Evolutionary conservation across 306 rosid species (phyloP).

Genomic region (Cicer arietinum): DNA sequence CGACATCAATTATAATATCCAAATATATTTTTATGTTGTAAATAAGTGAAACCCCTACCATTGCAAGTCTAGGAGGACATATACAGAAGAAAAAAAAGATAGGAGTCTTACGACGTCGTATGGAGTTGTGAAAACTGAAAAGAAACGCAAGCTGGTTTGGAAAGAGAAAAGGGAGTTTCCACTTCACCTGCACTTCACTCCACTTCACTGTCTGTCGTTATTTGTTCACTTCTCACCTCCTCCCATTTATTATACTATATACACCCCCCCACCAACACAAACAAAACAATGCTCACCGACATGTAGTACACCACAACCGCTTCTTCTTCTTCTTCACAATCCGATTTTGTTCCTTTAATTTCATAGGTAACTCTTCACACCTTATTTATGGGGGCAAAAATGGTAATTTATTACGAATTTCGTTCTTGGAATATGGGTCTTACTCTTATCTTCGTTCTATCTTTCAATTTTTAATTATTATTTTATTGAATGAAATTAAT

Average conservation of each 20-base stretch:
- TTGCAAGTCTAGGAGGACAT: too few species aligned
- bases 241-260: neutral
- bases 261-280: neutral
- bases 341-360: slow-evolving; percentile 30
- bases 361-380: slow-evolving; percentile 46
- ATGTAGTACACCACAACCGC: slow-evolving; percentile 28
- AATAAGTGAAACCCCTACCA: too few species aligned
- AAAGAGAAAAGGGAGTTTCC: slow-evolving; percentile 13
- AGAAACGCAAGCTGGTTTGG: neutral
- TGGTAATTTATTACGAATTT: slow-evolving; percentile 36
- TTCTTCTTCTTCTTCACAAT: slow-evolving; percentile 18
- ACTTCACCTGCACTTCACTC: slow-evolving; percentile 18
- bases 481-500: neutral
- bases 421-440: slow-evolving; percentile 37
- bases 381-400: neutral
- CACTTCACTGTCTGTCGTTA: slow-evolving; percentile 32
- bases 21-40: too few species aligned
- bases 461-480: neutral
- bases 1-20: too few species aligned
- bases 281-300: slow-evolving; percentile 13
- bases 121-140: neutral
- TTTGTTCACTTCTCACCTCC: neutral
- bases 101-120: neutral
- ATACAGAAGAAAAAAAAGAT: too few species aligned
- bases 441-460: neutral